Evolutionary conservation across 164 flowering plant species (phyloP).

Genomic region (Aristolochia californica): DNA sequence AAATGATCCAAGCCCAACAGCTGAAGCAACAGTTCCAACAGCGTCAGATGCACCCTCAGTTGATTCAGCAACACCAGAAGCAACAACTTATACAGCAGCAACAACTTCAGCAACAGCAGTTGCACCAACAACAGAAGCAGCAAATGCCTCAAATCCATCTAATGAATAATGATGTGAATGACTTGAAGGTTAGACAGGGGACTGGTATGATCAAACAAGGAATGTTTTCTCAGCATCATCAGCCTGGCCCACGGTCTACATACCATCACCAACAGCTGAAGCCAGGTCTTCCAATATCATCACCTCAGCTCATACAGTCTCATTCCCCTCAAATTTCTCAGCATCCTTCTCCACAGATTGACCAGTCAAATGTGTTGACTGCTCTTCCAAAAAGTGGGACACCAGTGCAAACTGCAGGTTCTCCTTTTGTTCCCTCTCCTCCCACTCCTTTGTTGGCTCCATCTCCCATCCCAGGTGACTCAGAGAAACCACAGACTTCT

Average conservation of each 20-base stretch:
- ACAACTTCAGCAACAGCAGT: constrained; percentile 14
- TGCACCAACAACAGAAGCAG: constrained; percentile 22
- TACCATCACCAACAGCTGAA: constrained; percentile 54
- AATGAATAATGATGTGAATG: constrained; percentile 38
- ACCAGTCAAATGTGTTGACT: constrained; percentile 56
- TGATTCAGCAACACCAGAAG: constrained; percentile 27
- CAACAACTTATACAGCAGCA: constrained; percentile 26
- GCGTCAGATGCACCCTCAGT: constrained; percentile 43
- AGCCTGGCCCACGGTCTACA: constrained; percentile 37
- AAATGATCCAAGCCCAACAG: constrained; percentile 39
- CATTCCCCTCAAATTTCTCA: constrained; percentile 69
- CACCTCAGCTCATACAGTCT: constrained; percentile 61
- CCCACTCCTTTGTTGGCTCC: constrained; percentile 80
- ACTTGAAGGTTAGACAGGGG: constrained; percentile 50
- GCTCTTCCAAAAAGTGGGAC: constrained; percentile 55
- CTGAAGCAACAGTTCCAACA: constrained; percentile 44
- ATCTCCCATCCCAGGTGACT: constrained; percentile 69
- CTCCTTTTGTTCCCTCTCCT: constrained; percentile 74
- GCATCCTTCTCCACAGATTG: constrained; percentile 72
- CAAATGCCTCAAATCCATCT: constrained; percentile 55
- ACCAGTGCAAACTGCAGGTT: constrained; percentile 62
- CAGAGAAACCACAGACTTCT: constrained; percentile 42
- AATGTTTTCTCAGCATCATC: constrained; percentile 47
- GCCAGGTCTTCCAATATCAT: constrained; percentile 56
- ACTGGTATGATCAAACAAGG: constrained; percentile 35